phyloP scores from a whole-genome alignment of 2,329 filamentous ascomycete genomes.

The Calonectria henricotiae region DNA sequence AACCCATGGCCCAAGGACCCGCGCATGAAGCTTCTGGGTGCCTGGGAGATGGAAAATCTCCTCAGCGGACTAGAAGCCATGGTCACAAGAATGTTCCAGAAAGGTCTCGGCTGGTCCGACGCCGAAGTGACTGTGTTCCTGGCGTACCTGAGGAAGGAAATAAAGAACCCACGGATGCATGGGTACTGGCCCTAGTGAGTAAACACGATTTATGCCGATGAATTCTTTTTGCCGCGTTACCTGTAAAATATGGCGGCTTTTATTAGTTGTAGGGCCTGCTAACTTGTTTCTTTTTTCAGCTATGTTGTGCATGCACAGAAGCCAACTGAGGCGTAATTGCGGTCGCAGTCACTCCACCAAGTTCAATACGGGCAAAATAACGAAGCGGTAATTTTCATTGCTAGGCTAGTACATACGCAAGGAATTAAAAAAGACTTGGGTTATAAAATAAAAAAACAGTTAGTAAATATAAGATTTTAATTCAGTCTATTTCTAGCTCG shows the following conservation, averaged over 20 bases:
- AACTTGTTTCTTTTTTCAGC: conserved; percentile 13
- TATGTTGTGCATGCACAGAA: conserved; percentile 42
- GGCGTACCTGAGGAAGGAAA: conserved; percentile 45
- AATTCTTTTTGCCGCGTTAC: too few relatives aligned
- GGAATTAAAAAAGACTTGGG: too few relatives aligned
- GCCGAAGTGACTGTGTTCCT: conserved; percentile 47
- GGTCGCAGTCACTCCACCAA: not conserved
- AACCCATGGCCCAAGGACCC: conserved; percentile 68
- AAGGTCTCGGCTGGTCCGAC: conserved; percentile 47
- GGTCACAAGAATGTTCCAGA: conserved; percentile 56
- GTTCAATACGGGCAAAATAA: not conserved
- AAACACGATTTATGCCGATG: too few relatives aligned
- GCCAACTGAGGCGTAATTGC: conserved; percentile 21
- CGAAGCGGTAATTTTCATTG: too few relatives aligned
- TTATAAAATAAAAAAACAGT: too few relatives aligned
- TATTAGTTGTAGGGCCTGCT: not conserved
- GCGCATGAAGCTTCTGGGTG: conserved; percentile 67
- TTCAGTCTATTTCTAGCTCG: too few relatives aligned
- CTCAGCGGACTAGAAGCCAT: conserved; percentile 52
- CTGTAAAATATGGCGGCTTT: not conserved
- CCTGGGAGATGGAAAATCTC: conserved; percentile 50
- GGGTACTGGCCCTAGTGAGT: conserved; percentile 50
- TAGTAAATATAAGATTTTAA: too few relatives aligned
- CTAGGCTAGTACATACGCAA: too few relatives aligned
- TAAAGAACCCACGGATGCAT: conserved; percentile 47